phyloP scores from a whole-genome alignment of 495 filamentous ascomycete genomes.

The Articulospora tetracladia region DNA sequence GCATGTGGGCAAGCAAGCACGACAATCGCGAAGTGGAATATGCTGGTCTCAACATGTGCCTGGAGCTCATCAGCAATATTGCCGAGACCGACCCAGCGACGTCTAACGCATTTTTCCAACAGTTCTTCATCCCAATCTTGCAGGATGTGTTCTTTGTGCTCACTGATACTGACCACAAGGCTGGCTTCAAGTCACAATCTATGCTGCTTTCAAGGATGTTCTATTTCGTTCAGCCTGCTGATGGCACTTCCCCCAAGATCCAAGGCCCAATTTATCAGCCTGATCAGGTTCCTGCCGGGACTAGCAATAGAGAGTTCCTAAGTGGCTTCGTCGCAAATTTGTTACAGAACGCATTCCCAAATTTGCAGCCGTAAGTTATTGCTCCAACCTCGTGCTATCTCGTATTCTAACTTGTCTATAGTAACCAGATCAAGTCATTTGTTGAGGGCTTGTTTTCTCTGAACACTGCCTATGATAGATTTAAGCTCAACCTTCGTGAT shows the following conservation, averaged over 20 bases:
- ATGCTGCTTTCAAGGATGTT: constrained; percentile 94
- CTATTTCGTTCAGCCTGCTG: constrained; percentile 71
- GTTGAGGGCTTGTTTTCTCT: constrained; percentile 79
- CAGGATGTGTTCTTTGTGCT: constrained; percentile 99
- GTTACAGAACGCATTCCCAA: constrained; percentile 88
- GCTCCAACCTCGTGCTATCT: background rate
- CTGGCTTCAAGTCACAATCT: constrained; percentile 96
- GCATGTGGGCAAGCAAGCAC: constrained; percentile 99
- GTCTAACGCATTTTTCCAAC: constrained; percentile 92
- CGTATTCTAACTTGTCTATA: constrained; percentile 41
- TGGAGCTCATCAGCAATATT: constrained; percentile 97
- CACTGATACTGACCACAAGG: constrained; percentile 97
- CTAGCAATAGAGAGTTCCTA: constrained; percentile 84
- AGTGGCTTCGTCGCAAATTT: constrained; percentile 78
- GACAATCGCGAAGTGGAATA: constrained; percentile 98
- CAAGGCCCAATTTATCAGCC: constrained; percentile 81
- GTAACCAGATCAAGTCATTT: constrained; percentile 82
- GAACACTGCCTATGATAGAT: constrained; percentile 78
- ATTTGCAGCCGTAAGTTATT: constrained; percentile 76
- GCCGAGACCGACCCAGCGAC: constrained; percentile 84
- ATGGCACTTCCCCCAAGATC: constrained; percentile 70
- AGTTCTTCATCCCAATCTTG: constrained; percentile 90
- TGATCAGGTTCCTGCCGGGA: constrained; percentile 78
- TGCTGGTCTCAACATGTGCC: constrained; percentile 97
- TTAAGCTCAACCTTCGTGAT: constrained; percentile 91